These are phyloP conservation scores for Mucor velutinosus DNA, from an alignment of 371 early-diverging fungal genomes.

Conservation along the genomic window DNA sequence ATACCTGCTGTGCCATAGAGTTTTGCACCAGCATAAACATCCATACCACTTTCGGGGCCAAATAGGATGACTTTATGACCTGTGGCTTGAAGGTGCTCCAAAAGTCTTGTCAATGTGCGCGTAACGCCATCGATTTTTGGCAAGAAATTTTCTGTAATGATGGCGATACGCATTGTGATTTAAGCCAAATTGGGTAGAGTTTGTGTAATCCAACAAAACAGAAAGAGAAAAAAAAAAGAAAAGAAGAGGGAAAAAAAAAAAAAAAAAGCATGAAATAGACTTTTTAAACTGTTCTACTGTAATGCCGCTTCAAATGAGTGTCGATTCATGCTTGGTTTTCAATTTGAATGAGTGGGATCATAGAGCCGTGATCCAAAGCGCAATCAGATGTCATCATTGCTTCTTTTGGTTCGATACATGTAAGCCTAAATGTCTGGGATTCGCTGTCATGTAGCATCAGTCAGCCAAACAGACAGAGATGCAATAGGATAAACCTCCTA, in stretches of 20 bases:
- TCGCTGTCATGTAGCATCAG: not conserved
- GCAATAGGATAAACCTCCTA: no score
- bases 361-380: not conserved
- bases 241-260: not conserved
- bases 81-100: conserved; percentile 39
- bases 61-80: conserved; percentile 43
- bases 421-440: not conserved
- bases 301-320: conserved; percentile 20
- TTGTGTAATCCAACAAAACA: not conserved
- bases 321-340: no score
- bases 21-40: conserved; percentile 41
- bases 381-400: not conserved
- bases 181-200: not conserved
- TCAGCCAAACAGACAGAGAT: not conserved
- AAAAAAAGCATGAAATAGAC: not conserved
- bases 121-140: conserved; percentile 60
- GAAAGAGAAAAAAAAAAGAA: not conserved
- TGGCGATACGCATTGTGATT: conserved; percentile 44
- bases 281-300: no score
- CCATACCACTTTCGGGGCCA: conserved; percentile 44
- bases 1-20: conserved; percentile 47
- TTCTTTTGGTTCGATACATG: not conserved
- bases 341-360: no score
- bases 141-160: conserved; percentile 52
- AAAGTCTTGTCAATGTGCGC: conserved; percentile 39